These are phyloP conservation scores for Kalaharituber pfeilii DNA, from an alignment of 2,329 filamentous ascomycete species.

Conservation along the genomic window DNA sequence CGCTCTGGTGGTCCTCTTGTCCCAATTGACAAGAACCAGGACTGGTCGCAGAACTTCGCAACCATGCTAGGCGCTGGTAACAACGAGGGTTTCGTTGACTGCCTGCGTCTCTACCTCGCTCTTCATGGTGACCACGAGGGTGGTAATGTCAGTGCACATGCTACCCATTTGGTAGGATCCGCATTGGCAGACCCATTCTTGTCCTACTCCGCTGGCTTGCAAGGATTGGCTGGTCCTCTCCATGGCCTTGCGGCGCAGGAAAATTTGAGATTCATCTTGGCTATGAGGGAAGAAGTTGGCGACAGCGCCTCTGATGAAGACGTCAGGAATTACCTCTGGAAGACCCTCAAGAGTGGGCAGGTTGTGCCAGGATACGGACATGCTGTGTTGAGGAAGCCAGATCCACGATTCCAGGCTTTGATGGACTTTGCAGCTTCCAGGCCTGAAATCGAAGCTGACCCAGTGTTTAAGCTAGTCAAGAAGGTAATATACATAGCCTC, in stretches of 20 bases:
- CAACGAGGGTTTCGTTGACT: slow-evolving; percentile 87
- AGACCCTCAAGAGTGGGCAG: slow-evolving; percentile 77
- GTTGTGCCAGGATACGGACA: slow-evolving; percentile 93
- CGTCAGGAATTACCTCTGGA: slow-evolving; percentile 80
- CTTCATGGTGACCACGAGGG: slow-evolving; percentile 97
- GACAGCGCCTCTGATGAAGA: slow-evolving; percentile 60
- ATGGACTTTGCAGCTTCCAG: slow-evolving; percentile 86
- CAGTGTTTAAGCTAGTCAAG: slow-evolving; percentile 86
- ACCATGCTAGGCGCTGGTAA: slow-evolving; percentile 84
- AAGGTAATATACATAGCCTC: too few relatives aligned
- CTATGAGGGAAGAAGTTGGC: slow-evolving; percentile 85
- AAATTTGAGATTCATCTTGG: slow-evolving; percentile 86
- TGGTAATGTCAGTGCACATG: slow-evolving; percentile 88
- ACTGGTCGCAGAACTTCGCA: slow-evolving; percentile 98
- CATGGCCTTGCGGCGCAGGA: slow-evolving; percentile 92
- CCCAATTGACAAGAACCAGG: slow-evolving; percentile 63
- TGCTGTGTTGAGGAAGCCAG: slow-evolving; percentile 87
- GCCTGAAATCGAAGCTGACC: slow-evolving; percentile 68
- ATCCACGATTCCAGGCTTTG: slow-evolving; percentile 86
- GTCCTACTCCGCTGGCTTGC: slow-evolving; percentile 85
- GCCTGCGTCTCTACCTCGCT: slow-evolving; percentile 82
- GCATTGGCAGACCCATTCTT: slow-evolving; percentile 90
- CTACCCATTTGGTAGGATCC: slow-evolving; percentile 87
- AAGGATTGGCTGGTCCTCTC: slow-evolving; percentile 84
- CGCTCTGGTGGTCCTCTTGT: slow-evolving; percentile 53